A percentile compares a stretch with the other conserved stretches of the same genome.
Conservation (phyloP, 2,329 filamentous ascomycete species). For the Cryphonectria parasitica region DNA sequence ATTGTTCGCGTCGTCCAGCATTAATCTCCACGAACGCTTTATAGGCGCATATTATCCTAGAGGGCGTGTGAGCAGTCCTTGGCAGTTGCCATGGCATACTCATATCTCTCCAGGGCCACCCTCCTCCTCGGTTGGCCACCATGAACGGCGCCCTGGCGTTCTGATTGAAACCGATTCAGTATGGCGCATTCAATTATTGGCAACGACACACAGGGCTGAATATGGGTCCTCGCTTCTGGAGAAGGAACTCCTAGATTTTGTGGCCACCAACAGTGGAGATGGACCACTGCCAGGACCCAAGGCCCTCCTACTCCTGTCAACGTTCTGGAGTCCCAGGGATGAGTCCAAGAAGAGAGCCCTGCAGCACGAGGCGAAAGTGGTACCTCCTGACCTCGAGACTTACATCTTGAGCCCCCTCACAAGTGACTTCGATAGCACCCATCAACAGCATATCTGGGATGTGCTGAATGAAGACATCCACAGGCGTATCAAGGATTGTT, state of each 20-base stretch:
- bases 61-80: no score
- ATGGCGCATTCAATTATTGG: background rate
- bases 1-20: background rate
- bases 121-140: background rate
- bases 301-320: background rate
- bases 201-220: background rate
- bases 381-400: background rate
- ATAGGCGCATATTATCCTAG: background rate
- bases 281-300: background rate
- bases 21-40: background rate
- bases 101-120: background rate
- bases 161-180: background rate
- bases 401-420: background rate
- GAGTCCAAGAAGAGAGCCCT: background rate
- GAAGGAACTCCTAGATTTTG: background rate
- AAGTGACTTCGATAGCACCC: background rate
- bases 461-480: background rate
- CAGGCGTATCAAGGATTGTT: background rate
- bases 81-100: background rate
- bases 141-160: background rate
- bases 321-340: no score
- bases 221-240: background rate
- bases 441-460: background rate
- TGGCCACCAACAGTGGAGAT: background rate
- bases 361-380: background rate